Base-by-base conservation (phyloP, 345 rosid species). In the Lagerstroemia speciosa region DNA sequence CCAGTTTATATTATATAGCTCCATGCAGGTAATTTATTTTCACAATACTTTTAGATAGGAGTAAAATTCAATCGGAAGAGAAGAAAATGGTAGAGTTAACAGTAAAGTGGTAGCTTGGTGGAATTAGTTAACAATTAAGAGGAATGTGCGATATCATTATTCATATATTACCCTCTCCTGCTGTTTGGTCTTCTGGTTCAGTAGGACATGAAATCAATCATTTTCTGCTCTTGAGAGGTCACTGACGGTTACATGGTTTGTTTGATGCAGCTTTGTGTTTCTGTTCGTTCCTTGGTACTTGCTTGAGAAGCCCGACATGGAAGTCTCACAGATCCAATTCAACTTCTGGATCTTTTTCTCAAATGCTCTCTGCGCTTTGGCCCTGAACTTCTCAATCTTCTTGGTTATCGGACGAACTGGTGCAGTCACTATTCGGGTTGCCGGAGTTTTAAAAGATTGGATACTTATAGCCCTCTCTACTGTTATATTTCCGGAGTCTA, bases 401-500 rank as follows among this genome's bases (percentile, higher is more conserved):
- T 79, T 95, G 74, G 99, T 95, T 19, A 92, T 95, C 36, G 98
- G 97, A 48, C 88, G 97, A 83, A 95, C 97, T 32, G 96, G 99
- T 67, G 99, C 99, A 2, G 93, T 95, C 60, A 95, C 97, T n/a
- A 85, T 95, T 70, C 86, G 99, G 73, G 99, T 95, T 71, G 99
- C 99, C 69, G 98, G 99, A 58, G 99, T 95, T 73, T 81, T 95
- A 52, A 95, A 95, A 79, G 99, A 95, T 78, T 95, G 99, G 99
- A 92, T 95, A 77, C 83, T 95, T 48, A 91, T 94, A 74, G 95
- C 97, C 50, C 98, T 94, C 66, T 94, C 98, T 12, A 88, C 96
- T 7, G 86, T 94, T 73, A 79, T 94, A 71, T 94, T 94, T 71
- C 97, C 98, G 0, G 98, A 94, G 80, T 91, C 99, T 70, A 81